Conservation (phyloP, 2,329 filamentous ascomycete genomes). For the Aureobasidium sp. region DNA sequence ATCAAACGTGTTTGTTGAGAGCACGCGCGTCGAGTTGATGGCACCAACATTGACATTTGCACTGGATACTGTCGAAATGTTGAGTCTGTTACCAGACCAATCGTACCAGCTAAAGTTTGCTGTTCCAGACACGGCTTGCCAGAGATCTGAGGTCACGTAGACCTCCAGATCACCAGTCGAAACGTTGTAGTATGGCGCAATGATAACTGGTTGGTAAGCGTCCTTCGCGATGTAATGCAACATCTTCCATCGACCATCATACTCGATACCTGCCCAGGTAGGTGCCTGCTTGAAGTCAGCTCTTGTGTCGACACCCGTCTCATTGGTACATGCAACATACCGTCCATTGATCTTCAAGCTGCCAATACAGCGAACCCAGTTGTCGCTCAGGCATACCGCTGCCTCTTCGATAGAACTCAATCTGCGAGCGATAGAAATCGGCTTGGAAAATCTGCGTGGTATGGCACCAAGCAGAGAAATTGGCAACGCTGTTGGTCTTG, state of each 20-base stretch:
- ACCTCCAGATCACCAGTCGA: conserved; percentile 45
- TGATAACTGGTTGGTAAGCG: conserved; percentile 52
- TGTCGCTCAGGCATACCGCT: conserved; percentile 52
- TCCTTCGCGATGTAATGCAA: conserved; percentile 53
- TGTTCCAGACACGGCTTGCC: conserved; percentile 42
- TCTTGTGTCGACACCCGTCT: too few species aligned
- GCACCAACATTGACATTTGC: conserved; percentile 41
- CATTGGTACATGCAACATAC: conserved; percentile 16
- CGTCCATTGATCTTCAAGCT: conserved; percentile 56
- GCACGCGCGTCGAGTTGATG: conserved; percentile 46
- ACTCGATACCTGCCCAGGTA: conserved; percentile 58
- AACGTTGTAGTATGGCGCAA: conserved; percentile 51
- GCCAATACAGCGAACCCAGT: conserved; percentile 57
- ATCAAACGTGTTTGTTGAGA: conserved; percentile 34
- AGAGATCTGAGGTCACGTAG: conserved; percentile 53
- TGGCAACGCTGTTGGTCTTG: conserved; percentile 47
- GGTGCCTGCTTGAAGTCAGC: conserved; percentile 48
- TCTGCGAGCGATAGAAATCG: conserved; percentile 54
- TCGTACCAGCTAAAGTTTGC: conserved; percentile 48
- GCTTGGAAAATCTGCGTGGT: conserved; percentile 59
- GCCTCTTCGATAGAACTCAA: conserved; percentile 55
- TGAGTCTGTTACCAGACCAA: conserved; percentile 41
- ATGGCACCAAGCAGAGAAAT: conserved; percentile 56
- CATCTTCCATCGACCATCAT: conserved; percentile 57
- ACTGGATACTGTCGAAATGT: conserved; percentile 31